Conservation (phyloP, 345 rosid species). For the Aegle marmelos region DNA sequence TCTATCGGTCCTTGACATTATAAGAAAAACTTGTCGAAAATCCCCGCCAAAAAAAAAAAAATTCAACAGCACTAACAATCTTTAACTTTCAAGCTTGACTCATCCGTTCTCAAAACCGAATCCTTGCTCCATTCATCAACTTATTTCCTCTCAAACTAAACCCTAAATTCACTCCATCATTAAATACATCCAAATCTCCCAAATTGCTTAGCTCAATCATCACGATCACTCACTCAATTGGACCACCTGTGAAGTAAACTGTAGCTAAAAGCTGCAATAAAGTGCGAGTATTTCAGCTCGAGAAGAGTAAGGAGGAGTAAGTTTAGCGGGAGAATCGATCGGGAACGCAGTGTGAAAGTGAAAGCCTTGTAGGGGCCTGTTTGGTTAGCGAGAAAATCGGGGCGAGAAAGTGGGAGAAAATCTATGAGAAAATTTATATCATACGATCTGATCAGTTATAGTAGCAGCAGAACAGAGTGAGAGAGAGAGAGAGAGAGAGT, state of each 20-base stretch:
- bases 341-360: not conserved
- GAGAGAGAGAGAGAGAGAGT: conserved; percentile 22
- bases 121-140: conserved; percentile 34
- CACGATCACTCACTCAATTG: conserved; percentile 20
- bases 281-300: not conserved
- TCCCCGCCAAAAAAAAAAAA: not conserved
- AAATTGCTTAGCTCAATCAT: conserved; percentile 17
- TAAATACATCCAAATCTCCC: conserved; percentile 9
- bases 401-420: conserved; percentile 29
- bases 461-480: conserved; percentile 31
- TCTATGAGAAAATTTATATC: conserved; percentile 11
- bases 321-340: not conserved
- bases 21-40: not conserved
- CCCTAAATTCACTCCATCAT: conserved; percentile 22
- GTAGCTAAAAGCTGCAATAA: not conserved
- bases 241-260: not conserved
- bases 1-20: conserved; percentile 60
- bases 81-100: not conserved
- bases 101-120: conserved; percentile 36
- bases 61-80: conserved; percentile 5
- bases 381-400: conserved; percentile 26
- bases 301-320: not conserved
- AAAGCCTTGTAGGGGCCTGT: not conserved
- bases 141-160: conserved; percentile 28
- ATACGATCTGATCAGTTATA: conserved; percentile 32